Conservation (phyloP, 192 early-diverging fungal genomes). For the Rhizoclosmatium sp. region DNA sequence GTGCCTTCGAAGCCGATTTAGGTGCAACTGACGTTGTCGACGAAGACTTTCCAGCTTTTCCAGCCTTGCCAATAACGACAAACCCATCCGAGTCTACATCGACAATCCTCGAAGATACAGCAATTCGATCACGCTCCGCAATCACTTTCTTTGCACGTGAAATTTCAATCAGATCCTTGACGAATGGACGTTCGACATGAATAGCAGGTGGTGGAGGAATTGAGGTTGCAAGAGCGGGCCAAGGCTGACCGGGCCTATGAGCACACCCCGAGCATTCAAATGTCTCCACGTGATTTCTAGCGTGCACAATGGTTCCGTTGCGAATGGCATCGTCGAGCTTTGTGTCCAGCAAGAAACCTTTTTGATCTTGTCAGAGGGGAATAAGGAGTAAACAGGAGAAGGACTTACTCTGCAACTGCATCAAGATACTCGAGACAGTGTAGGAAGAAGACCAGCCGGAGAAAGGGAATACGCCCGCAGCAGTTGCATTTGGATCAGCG, state of each 20-base stretch:
- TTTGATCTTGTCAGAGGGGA: background rate
- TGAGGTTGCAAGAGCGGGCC: background rate
- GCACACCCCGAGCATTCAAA: conserved; percentile 17
- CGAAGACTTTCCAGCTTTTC: background rate
- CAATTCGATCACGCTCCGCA: background rate
- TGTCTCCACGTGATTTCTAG: background rate
- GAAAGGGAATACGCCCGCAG: conserved; percentile 23
- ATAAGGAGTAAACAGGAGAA: background rate
- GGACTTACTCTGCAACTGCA: conserved; percentile 30
- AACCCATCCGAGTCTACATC: conserved; percentile 13
- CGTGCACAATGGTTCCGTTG: background rate
- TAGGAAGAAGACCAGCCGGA: conserved; percentile 26
- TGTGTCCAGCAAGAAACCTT: conserved; percentile 27
- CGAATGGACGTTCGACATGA: conserved; percentile 28
- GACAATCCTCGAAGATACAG: background rate
- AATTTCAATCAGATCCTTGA: conserved; percentile 33
- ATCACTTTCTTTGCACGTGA: conserved; percentile 12
- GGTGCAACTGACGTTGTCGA: too few relatives aligned
- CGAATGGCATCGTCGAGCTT: background rate
- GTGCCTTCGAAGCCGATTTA: too few relatives aligned
- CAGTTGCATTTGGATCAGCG: conserved; percentile 12
- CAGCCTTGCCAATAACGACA: background rate
- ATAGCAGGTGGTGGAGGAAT: background rate
- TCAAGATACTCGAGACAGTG: conserved; percentile 26
- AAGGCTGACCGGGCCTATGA: conserved; percentile 13